Evolutionary conservation across 2,329 filamentous ascomycete species (phyloP).

Genomic region (Coniochaeta sp.): DNA sequence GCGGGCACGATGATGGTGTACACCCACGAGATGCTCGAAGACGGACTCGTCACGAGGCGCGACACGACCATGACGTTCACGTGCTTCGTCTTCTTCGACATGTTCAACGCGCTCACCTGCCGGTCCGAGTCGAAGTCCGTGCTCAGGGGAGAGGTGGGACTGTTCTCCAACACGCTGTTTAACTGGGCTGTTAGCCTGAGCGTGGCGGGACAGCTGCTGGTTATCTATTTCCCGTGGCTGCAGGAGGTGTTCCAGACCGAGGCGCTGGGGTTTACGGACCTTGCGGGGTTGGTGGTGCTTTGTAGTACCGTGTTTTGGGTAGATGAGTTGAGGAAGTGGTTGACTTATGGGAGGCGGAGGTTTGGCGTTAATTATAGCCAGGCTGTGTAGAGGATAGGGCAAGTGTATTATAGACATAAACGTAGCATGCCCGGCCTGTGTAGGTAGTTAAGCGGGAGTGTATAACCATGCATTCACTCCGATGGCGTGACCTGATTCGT

Average conservation of each 20-base stretch:
- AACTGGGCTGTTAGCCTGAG: constrained; percentile 90
- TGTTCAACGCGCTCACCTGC: constrained; percentile 96
- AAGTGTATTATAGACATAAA: not conserved
- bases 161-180: constrained; percentile 87
- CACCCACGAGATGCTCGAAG: constrained; percentile 79
- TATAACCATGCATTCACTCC: not conserved
- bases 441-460: not conserved
- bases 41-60: constrained; percentile 77
- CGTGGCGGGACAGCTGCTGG: constrained; percentile 76
- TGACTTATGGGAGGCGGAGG: constrained; percentile 51
- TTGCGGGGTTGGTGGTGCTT: constrained; percentile 64
- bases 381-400: constrained; percentile 42
- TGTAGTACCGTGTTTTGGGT: constrained; percentile 93
- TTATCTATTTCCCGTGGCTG: constrained; percentile 91
- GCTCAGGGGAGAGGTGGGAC: constrained; percentile 73
- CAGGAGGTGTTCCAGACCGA: constrained; percentile 97
- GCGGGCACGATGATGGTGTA: constrained; percentile 87
- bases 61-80: constrained; percentile 99
- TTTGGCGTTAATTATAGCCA: constrained; percentile 58
- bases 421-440: too few relatives aligned
- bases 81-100: constrained; percentile 97
- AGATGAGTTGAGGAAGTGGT: constrained; percentile 84
- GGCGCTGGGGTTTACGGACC: constrained; percentile 65
- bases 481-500: too few relatives aligned
- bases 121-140: constrained; percentile 87